Evolutionary conservation across 225 moss, liverwort and hornwort genomes (phyloP).

Genomic region (Pleurozium schreberi): DNA sequence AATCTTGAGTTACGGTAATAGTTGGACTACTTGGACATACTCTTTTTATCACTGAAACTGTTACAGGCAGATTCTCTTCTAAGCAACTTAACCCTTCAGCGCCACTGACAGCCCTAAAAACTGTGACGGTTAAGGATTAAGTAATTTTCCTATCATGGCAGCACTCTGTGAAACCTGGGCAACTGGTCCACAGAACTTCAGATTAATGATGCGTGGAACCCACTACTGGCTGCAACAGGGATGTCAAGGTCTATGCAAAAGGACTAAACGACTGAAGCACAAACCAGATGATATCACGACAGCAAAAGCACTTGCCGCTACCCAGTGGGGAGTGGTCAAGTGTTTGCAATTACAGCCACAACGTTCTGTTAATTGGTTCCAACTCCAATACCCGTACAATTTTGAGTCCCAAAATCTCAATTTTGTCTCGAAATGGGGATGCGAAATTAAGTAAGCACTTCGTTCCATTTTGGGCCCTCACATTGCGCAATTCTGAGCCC

Average conservation of each 20-base stretch:
- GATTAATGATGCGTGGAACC: not conserved
- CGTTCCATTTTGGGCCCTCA: not conserved
- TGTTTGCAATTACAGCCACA: not conserved
- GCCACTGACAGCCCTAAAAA: not conserved
- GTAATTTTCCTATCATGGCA: not conserved
- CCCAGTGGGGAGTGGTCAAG: not conserved
- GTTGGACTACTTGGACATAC: not conserved
- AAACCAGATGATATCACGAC: not conserved
- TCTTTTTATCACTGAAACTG: not conserved
- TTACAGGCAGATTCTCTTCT: not conserved
- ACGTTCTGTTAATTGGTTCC: not conserved
- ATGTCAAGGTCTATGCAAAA: not conserved
- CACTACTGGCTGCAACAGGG: not conserved
- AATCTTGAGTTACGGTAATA: not conserved
- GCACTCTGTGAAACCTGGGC: not conserved
- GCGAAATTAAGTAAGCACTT: not conserved
- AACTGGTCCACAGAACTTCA: not conserved
- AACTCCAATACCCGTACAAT: not conserved
- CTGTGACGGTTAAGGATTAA: not conserved
- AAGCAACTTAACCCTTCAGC: not conserved
- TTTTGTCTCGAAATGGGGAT: not conserved
- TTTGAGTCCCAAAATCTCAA: not conserved
- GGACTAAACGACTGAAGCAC: not conserved
- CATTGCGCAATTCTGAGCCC: not conserved
- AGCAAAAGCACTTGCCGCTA: not conserved